These are phyloP conservation scores for Fusarium palustre DNA, from an alignment of 2,329 filamentous ascomycete genomes.

Conservation along the genomic window DNA sequence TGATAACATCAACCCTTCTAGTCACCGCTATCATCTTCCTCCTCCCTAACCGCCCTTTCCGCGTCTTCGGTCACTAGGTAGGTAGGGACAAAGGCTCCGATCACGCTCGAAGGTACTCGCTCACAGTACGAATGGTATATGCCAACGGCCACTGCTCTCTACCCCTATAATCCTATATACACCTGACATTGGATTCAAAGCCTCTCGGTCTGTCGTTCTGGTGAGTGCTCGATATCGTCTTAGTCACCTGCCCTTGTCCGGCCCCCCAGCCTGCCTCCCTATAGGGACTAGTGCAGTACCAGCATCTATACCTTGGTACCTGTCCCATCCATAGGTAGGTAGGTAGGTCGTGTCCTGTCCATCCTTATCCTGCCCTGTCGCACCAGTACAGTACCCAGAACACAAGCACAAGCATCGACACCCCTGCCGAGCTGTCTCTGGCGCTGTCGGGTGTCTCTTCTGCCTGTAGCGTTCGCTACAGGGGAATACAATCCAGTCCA, in stretches of 20 bases:
- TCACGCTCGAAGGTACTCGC: slow-evolving; percentile 33
- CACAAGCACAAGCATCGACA: slow-evolving; percentile 13
- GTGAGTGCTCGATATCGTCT: slow-evolving; percentile 28
- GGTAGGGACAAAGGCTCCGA: slow-evolving; percentile 38
- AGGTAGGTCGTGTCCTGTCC: slow-evolving; percentile 15
- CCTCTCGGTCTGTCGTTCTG: background rate
- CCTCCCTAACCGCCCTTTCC: slow-evolving; percentile 34
- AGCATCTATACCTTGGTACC: slow-evolving; percentile 18
- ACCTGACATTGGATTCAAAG: slow-evolving; percentile 34
- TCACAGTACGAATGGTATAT: slow-evolving; percentile 26
- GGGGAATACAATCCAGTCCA: slow-evolving; percentile 5
- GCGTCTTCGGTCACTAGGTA: slow-evolving; percentile 23
- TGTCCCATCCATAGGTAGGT: background rate
- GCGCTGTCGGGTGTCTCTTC: background rate
- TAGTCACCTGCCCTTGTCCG: slow-evolving; percentile 47
- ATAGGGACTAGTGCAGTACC: slow-evolving; percentile 17
- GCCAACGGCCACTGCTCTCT: slow-evolving; percentile 32
- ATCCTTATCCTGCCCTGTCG: slow-evolving; percentile 37
- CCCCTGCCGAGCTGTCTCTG: slow-evolving; percentile 20
- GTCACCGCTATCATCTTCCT: slow-evolving; percentile 36
- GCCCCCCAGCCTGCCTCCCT: slow-evolving; percentile 18
- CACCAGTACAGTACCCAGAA: slow-evolving; percentile 20
- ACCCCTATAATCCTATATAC: slow-evolving; percentile 43
- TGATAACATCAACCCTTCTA: slow-evolving; percentile 41
- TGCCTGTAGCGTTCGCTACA: slow-evolving; percentile 24